Percentiles rank a stretch among this genome's conserved stretches.
These are phyloP conservation scores for Cutaneotrichosporon sp. DNA, from an alignment of 1,284 basidiomycete species.

Conservation along the genomic window DNA sequence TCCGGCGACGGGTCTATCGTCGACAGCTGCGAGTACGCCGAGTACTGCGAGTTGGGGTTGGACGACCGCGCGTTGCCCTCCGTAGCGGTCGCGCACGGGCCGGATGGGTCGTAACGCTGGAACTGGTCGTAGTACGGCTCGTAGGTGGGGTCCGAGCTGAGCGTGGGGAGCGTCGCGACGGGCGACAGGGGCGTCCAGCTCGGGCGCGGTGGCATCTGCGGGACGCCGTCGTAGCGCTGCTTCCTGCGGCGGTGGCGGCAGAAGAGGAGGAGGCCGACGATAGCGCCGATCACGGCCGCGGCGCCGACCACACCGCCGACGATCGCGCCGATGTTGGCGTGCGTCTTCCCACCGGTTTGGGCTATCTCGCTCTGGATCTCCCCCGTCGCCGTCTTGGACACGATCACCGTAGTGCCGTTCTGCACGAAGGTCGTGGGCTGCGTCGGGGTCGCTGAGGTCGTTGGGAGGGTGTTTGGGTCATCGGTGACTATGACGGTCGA, in stretches of 20 bases:
- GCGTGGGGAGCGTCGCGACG: neutral
- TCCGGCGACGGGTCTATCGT: neutral
- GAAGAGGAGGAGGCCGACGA: constrained; percentile 2
- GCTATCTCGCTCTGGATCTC: neutral
- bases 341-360: neutral
- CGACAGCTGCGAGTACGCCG: neutral
- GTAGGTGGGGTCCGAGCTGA: neutral
- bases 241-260: neutral
- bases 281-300: neutral
- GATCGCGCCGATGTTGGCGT: neutral
- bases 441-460: neutral
- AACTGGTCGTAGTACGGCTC: neutral
- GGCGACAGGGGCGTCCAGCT: neutral
- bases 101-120: neutral
- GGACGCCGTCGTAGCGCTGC: neutral
- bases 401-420: neutral
- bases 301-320: constrained; percentile 1
- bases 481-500: neutral
- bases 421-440: neutral
- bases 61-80: neutral
- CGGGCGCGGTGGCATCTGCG: neutral
- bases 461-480: neutral
- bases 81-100: neutral
- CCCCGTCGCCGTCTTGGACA: neutral
- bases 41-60: constrained; percentile 5